Percentiles rank a stretch among this genome's conserved stretches.
phyloP scores from a whole-genome alignment of 169 alveolate species.

The Babesia ovata region DNA sequence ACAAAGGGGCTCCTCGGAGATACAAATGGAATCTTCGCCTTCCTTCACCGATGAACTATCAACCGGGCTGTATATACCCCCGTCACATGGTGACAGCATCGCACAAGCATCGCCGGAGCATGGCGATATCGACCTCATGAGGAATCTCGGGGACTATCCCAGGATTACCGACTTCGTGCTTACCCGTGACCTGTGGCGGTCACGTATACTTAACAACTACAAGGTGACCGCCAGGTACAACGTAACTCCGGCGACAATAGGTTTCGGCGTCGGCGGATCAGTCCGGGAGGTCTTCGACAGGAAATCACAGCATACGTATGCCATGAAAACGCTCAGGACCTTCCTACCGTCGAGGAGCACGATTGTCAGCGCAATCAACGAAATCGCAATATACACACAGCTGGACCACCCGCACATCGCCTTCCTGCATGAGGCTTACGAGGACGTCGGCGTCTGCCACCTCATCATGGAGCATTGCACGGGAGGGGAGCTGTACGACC shows the following conservation, averaged over 20 bases:
- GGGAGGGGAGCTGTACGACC: slow-evolving; percentile 89
- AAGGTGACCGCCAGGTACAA: slow-evolving; percentile 24
- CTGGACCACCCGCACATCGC: slow-evolving; percentile 70
- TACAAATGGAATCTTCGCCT: not conserved
- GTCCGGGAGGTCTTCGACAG: slow-evolving; percentile 55
- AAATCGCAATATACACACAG: slow-evolving; percentile 50
- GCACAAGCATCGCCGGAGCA: not conserved
- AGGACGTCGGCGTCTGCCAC: slow-evolving; percentile 67
- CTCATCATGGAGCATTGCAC: slow-evolving; percentile 87
- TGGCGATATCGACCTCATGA: not conserved
- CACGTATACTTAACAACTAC: slow-evolving; percentile 12
- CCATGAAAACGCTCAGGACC: slow-evolving; percentile 54
- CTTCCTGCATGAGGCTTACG: slow-evolving; percentile 61
- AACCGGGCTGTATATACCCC: no score
- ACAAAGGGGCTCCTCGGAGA: not conserved
- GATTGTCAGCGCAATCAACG: slow-evolving; percentile 56
- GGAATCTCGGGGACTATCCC: slow-evolving; percentile 27
- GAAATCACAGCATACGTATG: slow-evolving; percentile 50
- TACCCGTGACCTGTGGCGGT: slow-evolving; percentile 53
- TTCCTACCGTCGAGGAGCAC: slow-evolving; percentile 19
- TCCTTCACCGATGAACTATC: not conserved
- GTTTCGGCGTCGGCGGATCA: slow-evolving; percentile 70
- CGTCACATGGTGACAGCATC: not conserved
- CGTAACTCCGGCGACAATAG: slow-evolving; percentile 49
- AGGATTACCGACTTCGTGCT: slow-evolving; percentile 47